Evolutionary conservation across 352 stramenopile genomes (phyloP).

Genomic region (Globisporangium spiculum): DNA sequence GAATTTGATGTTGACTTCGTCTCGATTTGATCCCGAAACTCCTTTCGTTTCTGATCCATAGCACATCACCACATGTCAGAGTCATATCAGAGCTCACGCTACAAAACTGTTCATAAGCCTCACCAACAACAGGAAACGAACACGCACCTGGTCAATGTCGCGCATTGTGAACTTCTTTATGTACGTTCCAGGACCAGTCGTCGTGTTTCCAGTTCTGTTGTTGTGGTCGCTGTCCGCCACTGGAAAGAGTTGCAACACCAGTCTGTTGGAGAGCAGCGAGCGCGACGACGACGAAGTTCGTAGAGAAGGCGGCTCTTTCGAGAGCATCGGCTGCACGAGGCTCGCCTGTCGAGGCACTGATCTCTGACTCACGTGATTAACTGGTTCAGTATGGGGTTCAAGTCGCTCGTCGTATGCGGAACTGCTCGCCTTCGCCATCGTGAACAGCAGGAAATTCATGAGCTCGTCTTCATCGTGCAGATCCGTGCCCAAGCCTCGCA

Average conservation of each 20-base stretch:
- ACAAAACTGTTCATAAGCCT: neutral
- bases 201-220: neutral
- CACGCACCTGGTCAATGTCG: conserved; percentile 16
- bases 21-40: conserved; percentile 7
- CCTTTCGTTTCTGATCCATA: conserved; percentile 5
- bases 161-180: conserved; percentile 12
- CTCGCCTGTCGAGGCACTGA: neutral
- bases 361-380: neutral
- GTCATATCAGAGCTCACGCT: neutral
- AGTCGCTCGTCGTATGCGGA: neutral
- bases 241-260: conserved; percentile 10
- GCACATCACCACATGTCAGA: neutral
- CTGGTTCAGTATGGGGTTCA: neutral
- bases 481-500: conserved; percentile 44
- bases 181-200: neutral
- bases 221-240: neutral
- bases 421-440: neutral
- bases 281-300: neutral
- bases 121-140: neutral
- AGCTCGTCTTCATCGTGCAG: conserved; percentile 51
- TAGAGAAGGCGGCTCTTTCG: neutral
- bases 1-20: neutral
- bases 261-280: neutral
- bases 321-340: neutral
- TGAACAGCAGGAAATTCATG: conserved; percentile 30